Evolutionary conservation across 2,329 filamentous ascomycete genomes (phyloP).

Genomic region (Xylariaceae sp.): DNA sequence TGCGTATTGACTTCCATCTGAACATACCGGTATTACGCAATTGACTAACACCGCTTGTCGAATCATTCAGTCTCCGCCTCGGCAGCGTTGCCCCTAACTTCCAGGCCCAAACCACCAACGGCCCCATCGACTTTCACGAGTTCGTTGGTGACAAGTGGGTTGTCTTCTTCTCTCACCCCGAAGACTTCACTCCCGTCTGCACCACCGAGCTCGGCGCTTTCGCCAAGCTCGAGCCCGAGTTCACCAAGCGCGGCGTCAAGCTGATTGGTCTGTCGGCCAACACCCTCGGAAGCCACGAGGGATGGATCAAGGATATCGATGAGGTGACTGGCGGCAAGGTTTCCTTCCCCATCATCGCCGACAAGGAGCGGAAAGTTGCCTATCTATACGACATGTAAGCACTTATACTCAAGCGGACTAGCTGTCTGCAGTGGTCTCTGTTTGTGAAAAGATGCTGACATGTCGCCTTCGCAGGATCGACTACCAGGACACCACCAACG

Average conservation of each 20-base stretch:
- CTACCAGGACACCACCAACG: constrained; percentile 74
- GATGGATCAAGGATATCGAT: constrained; percentile 87
- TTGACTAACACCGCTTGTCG: constrained; percentile 5
- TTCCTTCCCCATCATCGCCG: constrained; percentile 73
- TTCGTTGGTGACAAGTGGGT: constrained; percentile 76
- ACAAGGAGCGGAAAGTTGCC: constrained; percentile 71
- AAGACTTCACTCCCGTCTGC: constrained; percentile 92
- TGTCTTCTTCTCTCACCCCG: constrained; percentile 78
- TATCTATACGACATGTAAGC: constrained; percentile 71
- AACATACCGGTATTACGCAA: not conserved
- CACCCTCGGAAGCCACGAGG: constrained; percentile 73
- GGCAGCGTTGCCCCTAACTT: constrained; percentile 72
- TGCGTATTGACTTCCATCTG: not conserved
- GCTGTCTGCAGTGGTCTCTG: not conserved
- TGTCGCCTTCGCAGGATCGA: constrained; percentile 53
- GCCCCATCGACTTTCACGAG: constrained; percentile 76
- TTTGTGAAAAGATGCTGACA: constrained; percentile 6
- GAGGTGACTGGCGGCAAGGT: constrained; percentile 68
- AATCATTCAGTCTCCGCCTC: constrained; percentile 50
- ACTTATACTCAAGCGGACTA: not conserved
- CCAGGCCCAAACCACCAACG: constrained; percentile 71
- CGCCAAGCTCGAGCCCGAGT: constrained; percentile 82
- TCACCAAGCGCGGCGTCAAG: constrained; percentile 80
- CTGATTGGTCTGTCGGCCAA: constrained; percentile 88
- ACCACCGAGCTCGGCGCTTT: constrained; percentile 94